These are phyloP conservation scores for Eimeria tenella DNA, from an alignment of 169 alveolate species.

Conservation along the genomic window DNA sequence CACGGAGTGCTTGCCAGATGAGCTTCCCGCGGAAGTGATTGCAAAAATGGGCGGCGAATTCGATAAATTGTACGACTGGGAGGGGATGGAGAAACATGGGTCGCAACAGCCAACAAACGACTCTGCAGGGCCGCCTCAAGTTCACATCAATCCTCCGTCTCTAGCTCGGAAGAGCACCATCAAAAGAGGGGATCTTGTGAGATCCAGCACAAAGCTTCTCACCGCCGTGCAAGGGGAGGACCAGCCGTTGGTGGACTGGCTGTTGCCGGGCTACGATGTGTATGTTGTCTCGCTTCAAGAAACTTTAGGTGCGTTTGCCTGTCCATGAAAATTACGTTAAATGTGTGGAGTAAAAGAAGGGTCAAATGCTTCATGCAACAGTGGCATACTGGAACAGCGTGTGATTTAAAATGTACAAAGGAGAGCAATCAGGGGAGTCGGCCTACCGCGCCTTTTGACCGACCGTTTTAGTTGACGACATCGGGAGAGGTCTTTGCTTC, in stretches of 20 bases:
- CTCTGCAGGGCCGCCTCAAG: neutral
- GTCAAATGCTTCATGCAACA: too few relatives aligned
- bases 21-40: constrained; percentile 5
- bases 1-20: constrained; percentile 13
- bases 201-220: constrained; percentile 24
- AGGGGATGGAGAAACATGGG: neutral
- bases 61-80: neutral
- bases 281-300: constrained; percentile 90
- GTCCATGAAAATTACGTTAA: too few relatives aligned
- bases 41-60: constrained; percentile 9
- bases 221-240: constrained; percentile 73
- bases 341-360: too few relatives aligned
- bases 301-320: constrained; percentile 80
- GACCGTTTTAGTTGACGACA: too few relatives aligned
- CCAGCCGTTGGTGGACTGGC: constrained; percentile 87
- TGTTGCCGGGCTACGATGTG: constrained; percentile 87
- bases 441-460: too few relatives aligned
- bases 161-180: neutral
- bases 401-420: too few relatives aligned
- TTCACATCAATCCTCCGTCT: neutral
- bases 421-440: too few relatives aligned
- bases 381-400: too few relatives aligned
- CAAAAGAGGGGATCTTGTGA: neutral
- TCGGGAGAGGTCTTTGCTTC: too few relatives aligned
- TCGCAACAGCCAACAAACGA: neutral